A percentile compares a stretch with the other conserved stretches of the same genome.
Conservation (phyloP, 2,329 filamentous ascomycete genomes). For the Colletotrichum australisinense region DNA sequence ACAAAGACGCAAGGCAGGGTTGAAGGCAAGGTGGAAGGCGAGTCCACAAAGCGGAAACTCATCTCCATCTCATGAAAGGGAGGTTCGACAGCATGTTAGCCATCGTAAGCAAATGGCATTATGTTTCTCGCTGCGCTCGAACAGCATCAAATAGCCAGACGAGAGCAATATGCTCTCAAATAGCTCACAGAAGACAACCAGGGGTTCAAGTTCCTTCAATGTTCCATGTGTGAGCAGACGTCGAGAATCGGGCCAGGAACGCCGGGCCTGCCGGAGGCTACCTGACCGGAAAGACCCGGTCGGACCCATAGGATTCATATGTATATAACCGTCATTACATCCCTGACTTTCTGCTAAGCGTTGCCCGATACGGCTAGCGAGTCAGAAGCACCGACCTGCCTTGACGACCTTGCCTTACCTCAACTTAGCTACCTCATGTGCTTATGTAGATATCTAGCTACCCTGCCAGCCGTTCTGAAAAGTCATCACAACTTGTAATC, state of each 20-base stretch:
- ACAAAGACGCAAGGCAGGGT: background rate
- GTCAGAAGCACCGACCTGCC: background rate
- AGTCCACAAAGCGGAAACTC: background rate
- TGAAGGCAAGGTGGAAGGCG: background rate
- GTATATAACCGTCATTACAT: background rate
- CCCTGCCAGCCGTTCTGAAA: background rate
- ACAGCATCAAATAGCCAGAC: background rate
- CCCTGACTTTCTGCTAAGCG: background rate
- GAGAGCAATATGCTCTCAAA: background rate
- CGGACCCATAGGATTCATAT: background rate
- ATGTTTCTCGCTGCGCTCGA: background rate
- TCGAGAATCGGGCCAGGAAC: background rate
- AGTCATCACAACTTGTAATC: slow-evolving; percentile 1
- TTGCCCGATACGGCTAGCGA: background rate
- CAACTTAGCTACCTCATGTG: background rate
- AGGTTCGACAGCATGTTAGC: background rate
- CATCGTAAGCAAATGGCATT: background rate
- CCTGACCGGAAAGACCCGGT: background rate
- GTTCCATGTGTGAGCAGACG: background rate
- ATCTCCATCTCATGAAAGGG: background rate
- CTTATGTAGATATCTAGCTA: background rate
- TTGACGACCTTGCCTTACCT: background rate
- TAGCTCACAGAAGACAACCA: background rate
- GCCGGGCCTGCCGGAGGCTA: background rate
- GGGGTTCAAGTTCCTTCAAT: background rate